These are phyloP conservation scores for Musa beccarii DNA, from an alignment of 176 grass and related monocot genomes.

Conservation along the genomic window DNA sequence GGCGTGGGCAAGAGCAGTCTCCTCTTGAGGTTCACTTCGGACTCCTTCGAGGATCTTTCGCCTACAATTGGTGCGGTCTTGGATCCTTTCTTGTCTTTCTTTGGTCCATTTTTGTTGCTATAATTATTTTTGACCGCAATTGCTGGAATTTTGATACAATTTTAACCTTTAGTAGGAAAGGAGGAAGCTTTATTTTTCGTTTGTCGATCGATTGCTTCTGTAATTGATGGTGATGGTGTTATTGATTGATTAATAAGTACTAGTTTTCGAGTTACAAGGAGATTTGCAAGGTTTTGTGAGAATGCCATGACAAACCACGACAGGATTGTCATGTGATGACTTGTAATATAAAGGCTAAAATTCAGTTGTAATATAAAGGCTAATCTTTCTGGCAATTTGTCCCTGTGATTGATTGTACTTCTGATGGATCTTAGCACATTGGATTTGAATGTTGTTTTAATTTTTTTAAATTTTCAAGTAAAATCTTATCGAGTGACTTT, in stretches of 20 bases:
- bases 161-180: not conserved
- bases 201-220: not conserved
- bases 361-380: not conserved
- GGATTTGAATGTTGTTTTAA: not conserved
- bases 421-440: not conserved
- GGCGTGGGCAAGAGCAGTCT: slow-evolving; percentile 97
- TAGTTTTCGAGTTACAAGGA: not conserved
- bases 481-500: too few relatives aligned
- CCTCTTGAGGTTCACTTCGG: slow-evolving; percentile 81
- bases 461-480: too few relatives aligned
- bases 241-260: not conserved
- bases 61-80: slow-evolving; percentile 62
- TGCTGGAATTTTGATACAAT: not conserved
- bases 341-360: too few relatives aligned
- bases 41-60: slow-evolving; percentile 89
- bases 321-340: not conserved
- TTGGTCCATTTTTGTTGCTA: not conserved
- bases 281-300: not conserved
- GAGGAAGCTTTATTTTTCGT: not conserved
- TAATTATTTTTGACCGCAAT: not conserved
- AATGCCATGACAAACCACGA: not conserved
- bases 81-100: not conserved
- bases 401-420: not conserved
- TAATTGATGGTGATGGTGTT: not conserved
- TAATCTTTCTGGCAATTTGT: not conserved